Conservation (phyloP, 805 yeast species). For the Saccharomycopsis sp. region DNA sequence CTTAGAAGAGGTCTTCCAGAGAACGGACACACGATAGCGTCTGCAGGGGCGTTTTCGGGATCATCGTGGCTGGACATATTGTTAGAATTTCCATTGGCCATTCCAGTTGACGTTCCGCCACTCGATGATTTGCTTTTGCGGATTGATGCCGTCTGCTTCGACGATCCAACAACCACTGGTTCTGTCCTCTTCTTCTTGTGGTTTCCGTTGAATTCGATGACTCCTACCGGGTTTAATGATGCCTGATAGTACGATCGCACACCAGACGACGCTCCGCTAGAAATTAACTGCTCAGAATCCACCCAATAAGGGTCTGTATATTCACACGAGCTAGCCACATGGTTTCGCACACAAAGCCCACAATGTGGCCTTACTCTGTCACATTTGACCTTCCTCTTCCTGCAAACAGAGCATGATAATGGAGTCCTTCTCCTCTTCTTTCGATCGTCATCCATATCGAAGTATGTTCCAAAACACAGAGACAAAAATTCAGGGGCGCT, state of each 20-base stretch:
- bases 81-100: too few relatives aligned
- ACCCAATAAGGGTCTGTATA: constrained; percentile 29
- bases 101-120: too few relatives aligned
- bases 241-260: not conserved
- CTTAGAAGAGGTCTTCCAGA: too few relatives aligned
- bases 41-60: too few relatives aligned
- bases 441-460: not conserved
- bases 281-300: constrained; percentile 4
- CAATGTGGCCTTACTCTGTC: constrained; percentile 32
- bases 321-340: constrained; percentile 5
- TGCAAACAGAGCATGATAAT: constrained; percentile 30
- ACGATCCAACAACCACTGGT: too few relatives aligned
- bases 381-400: constrained; percentile 32
- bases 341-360: constrained; percentile 11
- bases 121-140: too few relatives aligned
- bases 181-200: not conserved
- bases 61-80: too few relatives aligned
- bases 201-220: not conserved
- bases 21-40: too few relatives aligned
- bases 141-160: too few relatives aligned
- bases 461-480: too few relatives aligned
- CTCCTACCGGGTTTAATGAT: not conserved
- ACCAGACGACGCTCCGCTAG: not conserved
- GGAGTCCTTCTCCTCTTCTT: constrained; percentile 21
- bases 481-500: too few relatives aligned